These are phyloP conservation scores for Moringa oleifera DNA, from an alignment of 345 rosid genomes.

Conservation along the genomic window DNA sequence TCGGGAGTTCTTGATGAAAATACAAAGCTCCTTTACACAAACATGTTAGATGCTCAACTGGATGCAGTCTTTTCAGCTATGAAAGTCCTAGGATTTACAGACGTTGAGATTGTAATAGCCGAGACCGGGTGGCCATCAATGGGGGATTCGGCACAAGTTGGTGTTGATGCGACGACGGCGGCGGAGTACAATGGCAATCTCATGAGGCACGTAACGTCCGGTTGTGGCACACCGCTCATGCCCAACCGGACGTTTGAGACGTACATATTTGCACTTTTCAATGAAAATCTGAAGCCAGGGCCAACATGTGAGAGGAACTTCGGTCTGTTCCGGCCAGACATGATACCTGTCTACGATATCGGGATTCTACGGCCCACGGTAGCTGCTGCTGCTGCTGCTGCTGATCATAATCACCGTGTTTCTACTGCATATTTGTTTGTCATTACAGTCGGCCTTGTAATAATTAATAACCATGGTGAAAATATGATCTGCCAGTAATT, in stretches of 20 bases:
- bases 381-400: slow-evolving; percentile 30
- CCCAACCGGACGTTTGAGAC: slow-evolving; percentile 79
- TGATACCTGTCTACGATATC: slow-evolving; percentile 64
- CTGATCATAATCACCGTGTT: slow-evolving; percentile 15
- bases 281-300: slow-evolving; percentile 80
- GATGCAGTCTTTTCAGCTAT: slow-evolving; percentile 83
- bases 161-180: slow-evolving; percentile 49
- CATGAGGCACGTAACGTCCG: slow-evolving; percentile 49
- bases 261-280: slow-evolving; percentile 78
- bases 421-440: slow-evolving; percentile 18
- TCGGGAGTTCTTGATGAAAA: slow-evolving; percentile 47
- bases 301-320: slow-evolving; percentile 67
- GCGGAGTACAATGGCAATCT: slow-evolving; percentile 61
- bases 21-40: slow-evolving; percentile 49
- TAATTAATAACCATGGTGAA: slow-evolving; percentile 6
- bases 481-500: not conserved
- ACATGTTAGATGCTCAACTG: slow-evolving; percentile 87
- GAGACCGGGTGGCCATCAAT: slow-evolving; percentile 91
- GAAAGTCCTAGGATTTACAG: slow-evolving; percentile 53
- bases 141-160: slow-evolving; percentile 58
- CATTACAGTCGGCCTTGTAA: slow-evolving; percentile 25
- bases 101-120: slow-evolving; percentile 71
- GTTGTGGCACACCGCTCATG: slow-evolving; percentile 81
- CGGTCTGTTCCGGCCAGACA: slow-evolving; percentile 58
- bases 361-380: slow-evolving; percentile 74